phyloP scores from a whole-genome alignment of 805 yeast genomes.

The Candida nitratophila region DNA sequence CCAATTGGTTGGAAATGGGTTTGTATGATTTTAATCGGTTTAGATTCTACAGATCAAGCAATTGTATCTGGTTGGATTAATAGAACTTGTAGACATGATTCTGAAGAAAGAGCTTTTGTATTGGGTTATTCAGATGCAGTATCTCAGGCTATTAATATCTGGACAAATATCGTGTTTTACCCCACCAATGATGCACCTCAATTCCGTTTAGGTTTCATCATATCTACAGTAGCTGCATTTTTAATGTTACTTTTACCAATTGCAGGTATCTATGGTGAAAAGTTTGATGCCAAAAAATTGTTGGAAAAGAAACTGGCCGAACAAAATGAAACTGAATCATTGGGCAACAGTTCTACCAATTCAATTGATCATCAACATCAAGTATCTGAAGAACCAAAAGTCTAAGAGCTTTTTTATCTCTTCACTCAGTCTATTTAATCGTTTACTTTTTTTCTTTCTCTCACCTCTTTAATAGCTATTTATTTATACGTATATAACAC shows the following conservation, averaged over 20 bases:
- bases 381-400: no score
- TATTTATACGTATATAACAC: no score
- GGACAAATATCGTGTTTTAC: constrained; percentile 37
- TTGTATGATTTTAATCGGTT: constrained; percentile 30
- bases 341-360: background rate
- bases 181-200: constrained; percentile 35
- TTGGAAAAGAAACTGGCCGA: constrained; percentile 6
- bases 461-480: no score
- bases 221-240: constrained; percentile 27
- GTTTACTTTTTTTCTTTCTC: no score
- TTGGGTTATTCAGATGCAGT: constrained; percentile 32
- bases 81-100: constrained; percentile 38
- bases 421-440: no score
- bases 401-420: no score
- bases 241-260: constrained; percentile 31
- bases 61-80: constrained; percentile 36
- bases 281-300: constrained; percentile 18
- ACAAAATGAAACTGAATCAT: background rate
- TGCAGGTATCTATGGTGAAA: constrained; percentile 18
- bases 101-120: constrained; percentile 58
- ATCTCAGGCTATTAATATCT: constrained; percentile 38
- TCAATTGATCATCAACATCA: no score
- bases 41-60: constrained; percentile 30
- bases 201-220: constrained; percentile 32
- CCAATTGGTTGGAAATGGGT: constrained; percentile 33